Percentiles rank a stretch among this genome's conserved stretches.
Conservation (phyloP, 164 flowering plant species). For the Cinnamomum chago region DNA sequence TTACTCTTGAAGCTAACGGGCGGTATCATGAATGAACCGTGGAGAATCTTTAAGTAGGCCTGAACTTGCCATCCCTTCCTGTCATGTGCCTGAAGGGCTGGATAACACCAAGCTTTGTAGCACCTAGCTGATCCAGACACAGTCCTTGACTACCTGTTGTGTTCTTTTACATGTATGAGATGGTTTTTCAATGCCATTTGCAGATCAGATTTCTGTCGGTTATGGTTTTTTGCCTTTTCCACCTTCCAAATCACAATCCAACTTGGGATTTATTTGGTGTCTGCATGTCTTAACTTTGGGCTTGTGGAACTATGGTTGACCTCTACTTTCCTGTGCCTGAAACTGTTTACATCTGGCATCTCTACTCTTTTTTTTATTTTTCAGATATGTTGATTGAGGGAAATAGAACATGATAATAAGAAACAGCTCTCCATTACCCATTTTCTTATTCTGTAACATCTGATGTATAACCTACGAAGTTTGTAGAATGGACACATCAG, state of each 20-base stretch:
- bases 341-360: not conserved
- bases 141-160: constrained; percentile 48
- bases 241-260: not conserved
- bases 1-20: constrained; percentile 23
- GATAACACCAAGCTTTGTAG: not conserved
- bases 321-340: not conserved
- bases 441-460: no score
- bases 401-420: no score
- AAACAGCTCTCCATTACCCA: no score
- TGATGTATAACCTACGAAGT: no score
- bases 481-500: no score
- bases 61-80: not conserved
- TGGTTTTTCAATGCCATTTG: not conserved
- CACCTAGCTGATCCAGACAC: constrained; percentile 49
- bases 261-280: not conserved
- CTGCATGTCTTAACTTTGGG: not conserved
- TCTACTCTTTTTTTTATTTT: no score
- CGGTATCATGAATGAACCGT: constrained; percentile 64
- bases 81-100: not conserved
- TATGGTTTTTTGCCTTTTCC: not conserved
- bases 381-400: no score
- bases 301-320: not conserved
- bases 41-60: constrained; percentile 33
- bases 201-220: not conserved
- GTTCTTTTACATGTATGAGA: not conserved